phyloP scores from a whole-genome alignment of 2,329 filamentous ascomycete species.

The Thermothelomyces thermophilus region DNA sequence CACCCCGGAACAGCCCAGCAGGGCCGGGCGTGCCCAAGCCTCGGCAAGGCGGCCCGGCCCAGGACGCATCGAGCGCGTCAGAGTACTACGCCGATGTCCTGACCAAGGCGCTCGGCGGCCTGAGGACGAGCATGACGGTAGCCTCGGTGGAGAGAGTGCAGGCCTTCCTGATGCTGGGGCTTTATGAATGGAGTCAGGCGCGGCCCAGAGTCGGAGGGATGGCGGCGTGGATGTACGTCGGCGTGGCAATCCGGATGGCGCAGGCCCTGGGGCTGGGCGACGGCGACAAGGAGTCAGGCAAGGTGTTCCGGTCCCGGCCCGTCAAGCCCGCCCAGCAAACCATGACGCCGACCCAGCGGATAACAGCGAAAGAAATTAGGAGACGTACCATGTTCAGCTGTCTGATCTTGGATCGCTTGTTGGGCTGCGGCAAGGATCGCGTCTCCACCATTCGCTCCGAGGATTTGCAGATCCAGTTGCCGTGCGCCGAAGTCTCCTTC shows the following conservation, averaged over 20 bases:
- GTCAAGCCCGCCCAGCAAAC: constrained; percentile 5
- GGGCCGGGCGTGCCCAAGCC: constrained; percentile 29
- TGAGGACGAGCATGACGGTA: constrained; percentile 41
- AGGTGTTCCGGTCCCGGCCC: constrained; percentile 13
- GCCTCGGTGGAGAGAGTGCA: constrained; percentile 59
- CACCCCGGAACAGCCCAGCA: constrained; percentile 31
- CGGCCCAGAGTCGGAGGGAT: constrained; percentile 43
- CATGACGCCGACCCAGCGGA: constrained; percentile 26
- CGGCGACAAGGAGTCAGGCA: constrained; percentile 36
- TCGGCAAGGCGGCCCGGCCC: constrained; percentile 30
- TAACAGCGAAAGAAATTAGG: constrained; percentile 56
- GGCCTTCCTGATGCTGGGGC: constrained; percentile 61
- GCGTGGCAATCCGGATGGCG: constrained; percentile 57
- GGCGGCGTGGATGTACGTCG: constrained; percentile 60
- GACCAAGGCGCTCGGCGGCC: constrained; percentile 42
- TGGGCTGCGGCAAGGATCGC: constrained; percentile 58
- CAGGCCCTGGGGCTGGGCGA: constrained; percentile 56
- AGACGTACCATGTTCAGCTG: constrained; percentile 70
- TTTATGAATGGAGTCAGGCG: constrained; percentile 65
- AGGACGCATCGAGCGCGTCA: constrained; percentile 50
- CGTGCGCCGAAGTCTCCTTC: constrained; percentile 61
- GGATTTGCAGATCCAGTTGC: constrained; percentile 58
- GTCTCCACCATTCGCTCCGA: constrained; percentile 52
- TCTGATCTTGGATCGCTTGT: constrained; percentile 63
- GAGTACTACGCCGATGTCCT: constrained; percentile 59